phyloP scores from a whole-genome alignment of 2,329 filamentous ascomycete genomes.

The Diaporthe amygdali region DNA sequence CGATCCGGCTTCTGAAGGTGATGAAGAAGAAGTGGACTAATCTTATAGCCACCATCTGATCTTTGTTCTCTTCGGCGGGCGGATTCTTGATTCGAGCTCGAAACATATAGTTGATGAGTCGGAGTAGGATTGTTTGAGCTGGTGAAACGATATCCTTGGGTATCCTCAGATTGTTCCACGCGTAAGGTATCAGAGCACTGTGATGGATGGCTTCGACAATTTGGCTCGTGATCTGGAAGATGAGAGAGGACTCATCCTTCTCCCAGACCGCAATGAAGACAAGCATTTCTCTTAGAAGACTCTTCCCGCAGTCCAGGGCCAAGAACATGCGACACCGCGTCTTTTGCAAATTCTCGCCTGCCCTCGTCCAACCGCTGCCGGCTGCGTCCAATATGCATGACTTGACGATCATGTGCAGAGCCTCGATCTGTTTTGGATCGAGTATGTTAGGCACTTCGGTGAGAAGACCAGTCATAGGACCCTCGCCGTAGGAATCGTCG shows the following conservation, averaged over 20 bases:
- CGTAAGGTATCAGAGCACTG: conserved; percentile 87
- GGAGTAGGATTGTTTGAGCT: conserved; percentile 90
- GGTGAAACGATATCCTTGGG: conserved; percentile 96
- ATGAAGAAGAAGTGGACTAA: conserved; percentile 89
- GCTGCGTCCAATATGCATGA: conserved; percentile 88
- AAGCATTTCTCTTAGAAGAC: conserved; percentile 85
- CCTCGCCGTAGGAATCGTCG: conserved; percentile 80
- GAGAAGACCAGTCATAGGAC: conserved; percentile 80
- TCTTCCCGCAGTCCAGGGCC: conserved; percentile 88
- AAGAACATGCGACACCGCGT: conserved; percentile 89
- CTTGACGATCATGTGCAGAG: conserved; percentile 96
- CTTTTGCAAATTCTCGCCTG: conserved; percentile 85
- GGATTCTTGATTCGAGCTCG: conserved; percentile 55
- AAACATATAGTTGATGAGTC: conserved; percentile 89
- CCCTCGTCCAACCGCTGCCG: conserved; percentile 69
- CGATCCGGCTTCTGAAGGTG: conserved; percentile 89
- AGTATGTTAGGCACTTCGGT: conserved; percentile 95
- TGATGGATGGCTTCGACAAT: conserved; percentile 93
- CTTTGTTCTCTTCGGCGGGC: conserved; percentile 53
- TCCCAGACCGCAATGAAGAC: conserved; percentile 99
- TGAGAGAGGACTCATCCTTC: conserved; percentile 88
- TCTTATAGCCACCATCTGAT: conserved; percentile 61
- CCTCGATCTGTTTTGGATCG: conserved; percentile 93
- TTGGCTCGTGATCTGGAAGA: conserved; percentile 95
- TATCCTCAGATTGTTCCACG: conserved; percentile 89